A percentile compares a stretch with the other conserved stretches of the same genome.
phyloP scores from a whole-genome alignment of 257 asterid species.

The Gentiana straminea region DNA sequence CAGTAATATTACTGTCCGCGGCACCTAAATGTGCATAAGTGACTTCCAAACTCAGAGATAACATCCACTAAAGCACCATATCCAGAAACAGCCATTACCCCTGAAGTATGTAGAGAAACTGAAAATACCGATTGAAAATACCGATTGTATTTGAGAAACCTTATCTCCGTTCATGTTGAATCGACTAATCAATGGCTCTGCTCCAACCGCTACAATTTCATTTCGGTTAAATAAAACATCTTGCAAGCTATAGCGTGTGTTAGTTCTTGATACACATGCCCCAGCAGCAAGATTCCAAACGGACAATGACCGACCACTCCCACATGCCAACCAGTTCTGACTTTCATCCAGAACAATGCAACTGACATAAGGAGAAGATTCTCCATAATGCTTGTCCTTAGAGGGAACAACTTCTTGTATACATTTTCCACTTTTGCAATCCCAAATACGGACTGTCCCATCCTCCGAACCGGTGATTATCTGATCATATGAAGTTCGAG shows the following conservation, averaged over 20 bases:
- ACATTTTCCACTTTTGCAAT: slow-evolving; percentile 92
- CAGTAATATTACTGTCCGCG: slow-evolving; percentile 15
- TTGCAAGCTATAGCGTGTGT: slow-evolving; percentile 50
- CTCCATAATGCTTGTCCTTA: slow-evolving; percentile 33
- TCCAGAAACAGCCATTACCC: slow-evolving; percentile 85
- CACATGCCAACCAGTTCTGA: slow-evolving; percentile 99
- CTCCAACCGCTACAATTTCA: slow-evolving; percentile 78
- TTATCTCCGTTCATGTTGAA: slow-evolving; percentile 66
- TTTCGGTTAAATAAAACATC: slow-evolving; percentile 67
- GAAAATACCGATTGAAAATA: slow-evolving; percentile 33
- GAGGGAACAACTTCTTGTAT: slow-evolving; percentile 47
- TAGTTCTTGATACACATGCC: slow-evolving; percentile 53
- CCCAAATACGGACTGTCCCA: slow-evolving; percentile 92
- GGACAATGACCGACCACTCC: slow-evolving; percentile 76
- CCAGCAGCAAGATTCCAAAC: slow-evolving; percentile 78
- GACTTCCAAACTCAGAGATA: slow-evolving; percentile 86
- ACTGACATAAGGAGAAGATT: slow-evolving; percentile 46
- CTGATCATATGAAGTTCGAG: slow-evolving; percentile 65
- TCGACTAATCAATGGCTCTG: slow-evolving; percentile 68
- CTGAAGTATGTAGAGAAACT: slow-evolving; percentile 67
- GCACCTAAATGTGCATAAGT: slow-evolving; percentile 70
- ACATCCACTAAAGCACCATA: slow-evolving; percentile 82
- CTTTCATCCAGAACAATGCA: slow-evolving; percentile 87
- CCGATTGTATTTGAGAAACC: slow-evolving; percentile 68
- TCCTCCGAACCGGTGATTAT: slow-evolving; percentile 97